Percentiles rank a stretch among this genome's conserved stretches.
Conservation (phyloP, 148 eudicot species). For the Oxyria digyna region DNA sequence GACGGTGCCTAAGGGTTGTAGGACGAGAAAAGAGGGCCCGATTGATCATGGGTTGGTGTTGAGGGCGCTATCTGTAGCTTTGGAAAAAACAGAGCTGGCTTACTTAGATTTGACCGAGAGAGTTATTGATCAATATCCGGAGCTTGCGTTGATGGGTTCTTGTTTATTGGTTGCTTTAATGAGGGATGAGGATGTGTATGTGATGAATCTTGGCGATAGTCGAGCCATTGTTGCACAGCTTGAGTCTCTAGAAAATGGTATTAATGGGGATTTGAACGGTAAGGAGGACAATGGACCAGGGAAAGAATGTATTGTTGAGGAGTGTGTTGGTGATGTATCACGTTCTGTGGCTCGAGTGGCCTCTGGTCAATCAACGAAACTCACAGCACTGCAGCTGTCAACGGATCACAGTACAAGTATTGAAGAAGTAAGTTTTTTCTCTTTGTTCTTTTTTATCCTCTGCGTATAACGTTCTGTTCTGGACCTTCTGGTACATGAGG, state of each 20-base stretch:
- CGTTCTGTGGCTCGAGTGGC: constrained; percentile 26
- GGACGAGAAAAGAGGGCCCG: constrained; percentile 53
- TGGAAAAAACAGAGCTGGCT: constrained; percentile 69
- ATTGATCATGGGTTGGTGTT: constrained; percentile 75
- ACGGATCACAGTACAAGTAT: constrained; percentile 96
- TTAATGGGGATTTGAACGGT: constrained; percentile 17
- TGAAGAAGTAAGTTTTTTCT: constrained; percentile 52
- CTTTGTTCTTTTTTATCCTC: not conserved
- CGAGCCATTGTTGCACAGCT: constrained; percentile 92
- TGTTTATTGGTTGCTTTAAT: constrained; percentile 89
- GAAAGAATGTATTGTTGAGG: constrained; percentile 68
- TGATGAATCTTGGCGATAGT: constrained; percentile 98
- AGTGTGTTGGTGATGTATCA: constrained; percentile 17
- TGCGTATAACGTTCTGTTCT: not conserved
- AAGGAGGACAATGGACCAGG: constrained; percentile 22
- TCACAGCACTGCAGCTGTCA: constrained; percentile 84
- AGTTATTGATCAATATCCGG: constrained; percentile 89
- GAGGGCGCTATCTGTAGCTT: constrained; percentile 72
- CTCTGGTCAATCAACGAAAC: constrained; percentile 31
- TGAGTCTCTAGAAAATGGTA: constrained; percentile 28
- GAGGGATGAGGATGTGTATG: constrained; percentile 99
- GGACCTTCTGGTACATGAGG: not conserved
- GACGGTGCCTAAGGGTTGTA: constrained; percentile 30
- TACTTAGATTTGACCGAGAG: constrained; percentile 90
- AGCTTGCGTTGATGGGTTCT: constrained; percentile 99